Evolutionary conservation across 2,329 filamentous ascomycete genomes (phyloP).

Genomic region (Raffaelea arxii): DNA sequence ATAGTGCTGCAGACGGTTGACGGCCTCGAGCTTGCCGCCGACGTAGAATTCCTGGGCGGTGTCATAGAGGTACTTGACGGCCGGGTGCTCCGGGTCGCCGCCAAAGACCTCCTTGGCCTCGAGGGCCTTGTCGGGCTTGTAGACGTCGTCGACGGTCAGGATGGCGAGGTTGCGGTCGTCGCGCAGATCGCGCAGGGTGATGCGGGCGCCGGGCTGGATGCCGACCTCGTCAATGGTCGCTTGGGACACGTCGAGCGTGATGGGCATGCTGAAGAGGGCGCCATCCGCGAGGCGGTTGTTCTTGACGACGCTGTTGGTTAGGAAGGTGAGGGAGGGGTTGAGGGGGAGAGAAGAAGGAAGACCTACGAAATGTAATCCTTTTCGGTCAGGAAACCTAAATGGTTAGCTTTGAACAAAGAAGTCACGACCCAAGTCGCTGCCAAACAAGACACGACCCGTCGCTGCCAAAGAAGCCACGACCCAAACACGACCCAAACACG

Average conservation of each 20-base stretch:
- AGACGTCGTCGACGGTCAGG: conserved; percentile 89
- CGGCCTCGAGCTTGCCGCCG: conserved; percentile 89
- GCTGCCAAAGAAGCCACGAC: too few species aligned
- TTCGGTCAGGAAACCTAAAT: conserved; percentile 85
- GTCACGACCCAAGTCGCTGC: too few species aligned
- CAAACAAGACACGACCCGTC: too few species aligned
- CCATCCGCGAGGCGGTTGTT: conserved; percentile 80
- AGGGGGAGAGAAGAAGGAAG: conserved; percentile 10
- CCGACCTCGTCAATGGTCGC: conserved; percentile 63
- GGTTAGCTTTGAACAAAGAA: not conserved
- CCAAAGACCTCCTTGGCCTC: conserved; percentile 95
- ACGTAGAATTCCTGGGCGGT: conserved; percentile 82
- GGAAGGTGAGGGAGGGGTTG: not conserved
- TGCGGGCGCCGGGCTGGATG: conserved; percentile 69
- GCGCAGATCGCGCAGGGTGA: conserved; percentile 88
- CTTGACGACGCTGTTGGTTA: conserved; percentile 62
- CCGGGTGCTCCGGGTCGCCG: conserved; percentile 82
- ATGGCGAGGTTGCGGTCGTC: conserved; percentile 96
- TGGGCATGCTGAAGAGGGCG: conserved; percentile 91
- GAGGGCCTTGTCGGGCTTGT: conserved; percentile 80
- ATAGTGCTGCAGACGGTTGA: conserved; percentile 95
- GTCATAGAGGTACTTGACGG: conserved; percentile 79
- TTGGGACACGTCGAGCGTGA: conserved; percentile 78
- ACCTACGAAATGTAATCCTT: conserved; percentile 85
- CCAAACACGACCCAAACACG: too few species aligned